Evolutionary conservation across 768 basidiomycete genomes (phyloP).

Genomic region (Auriscalpium orientale): DNA sequence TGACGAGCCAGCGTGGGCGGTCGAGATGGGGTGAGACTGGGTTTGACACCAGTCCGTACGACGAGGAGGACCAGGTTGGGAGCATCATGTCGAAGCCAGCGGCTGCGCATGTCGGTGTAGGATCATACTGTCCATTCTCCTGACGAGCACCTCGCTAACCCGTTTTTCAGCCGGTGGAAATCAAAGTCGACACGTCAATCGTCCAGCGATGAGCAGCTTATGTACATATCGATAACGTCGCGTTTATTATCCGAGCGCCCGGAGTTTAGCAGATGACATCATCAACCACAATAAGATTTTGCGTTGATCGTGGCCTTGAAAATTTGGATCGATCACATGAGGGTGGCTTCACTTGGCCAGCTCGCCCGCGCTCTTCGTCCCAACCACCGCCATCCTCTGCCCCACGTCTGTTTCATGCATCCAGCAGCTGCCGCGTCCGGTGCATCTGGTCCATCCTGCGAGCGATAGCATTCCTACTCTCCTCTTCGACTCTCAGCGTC

Average conservation of each 20-base stretch:
- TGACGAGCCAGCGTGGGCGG: not conserved
- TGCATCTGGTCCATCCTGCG: not conserved
- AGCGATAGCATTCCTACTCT: constrained; percentile 4
- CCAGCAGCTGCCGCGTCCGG: not conserved
- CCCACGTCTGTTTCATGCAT: constrained; percentile 10
- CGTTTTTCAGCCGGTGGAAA: not conserved
- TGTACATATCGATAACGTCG: no score
- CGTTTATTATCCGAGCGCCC: no score
- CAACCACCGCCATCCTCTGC: not conserved
- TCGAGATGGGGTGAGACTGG: not conserved
- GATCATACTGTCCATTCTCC: no score
- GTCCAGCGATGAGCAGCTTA: not conserved
- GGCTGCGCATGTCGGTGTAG: not conserved
- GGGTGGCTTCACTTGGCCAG: not conserved
- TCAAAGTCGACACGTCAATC: constrained; percentile 3
- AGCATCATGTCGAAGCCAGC: not conserved
- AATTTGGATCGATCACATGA: not conserved
- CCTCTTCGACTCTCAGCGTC: constrained; percentile 12
- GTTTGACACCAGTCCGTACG: not conserved
- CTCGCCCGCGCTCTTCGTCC: not conserved
- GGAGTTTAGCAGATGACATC: no score
- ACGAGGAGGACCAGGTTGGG: not conserved
- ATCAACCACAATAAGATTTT: not conserved
- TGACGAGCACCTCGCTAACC: no score
- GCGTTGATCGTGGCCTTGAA: not conserved